Base-by-base conservation (phyloP, 805 yeast genomes). In the Myxozyma kluyveri region DNA sequence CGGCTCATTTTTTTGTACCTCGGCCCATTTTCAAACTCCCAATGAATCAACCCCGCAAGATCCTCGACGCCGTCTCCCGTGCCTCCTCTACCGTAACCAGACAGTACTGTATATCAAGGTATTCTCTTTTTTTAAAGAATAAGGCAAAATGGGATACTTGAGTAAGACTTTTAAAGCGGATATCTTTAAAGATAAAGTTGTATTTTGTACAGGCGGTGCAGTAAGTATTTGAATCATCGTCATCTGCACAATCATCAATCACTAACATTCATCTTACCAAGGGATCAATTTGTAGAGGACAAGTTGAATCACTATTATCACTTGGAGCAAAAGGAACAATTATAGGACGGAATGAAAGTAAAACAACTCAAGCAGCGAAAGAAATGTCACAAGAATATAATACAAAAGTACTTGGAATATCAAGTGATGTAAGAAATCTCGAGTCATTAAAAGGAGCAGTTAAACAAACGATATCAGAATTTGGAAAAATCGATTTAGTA, bases 131-230 rank as follows among this genome's bases (percentile, higher is more conserved):
- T n/a, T n/a, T n/a, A n/a, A n/a, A n/a, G n/a, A n/a, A n/a, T n/a
- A n/a, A n/a, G n/a, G n/a, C 33, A 14, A 29, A 14, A 29, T 29
- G 23, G 45, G 18, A 9, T 46, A 47, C 19, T 19, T 35, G 3
- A 36, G 38, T n/a, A 37, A 42, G 5, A 46, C 49, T 3, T 59
- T 52, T 42, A 82, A 83, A 58, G 80, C 83, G 0, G 85, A 78
- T 59, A 62, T 88, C 36, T 89, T 89, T 72, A 75, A 81, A 52
- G 95, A 86, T 12, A 89, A 89, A 67, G 96, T 88, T 2, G 93
- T 82, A 3, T 86, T 90, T 60, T 87, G 88, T 47, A 91, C 98
- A 0, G 98, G 98, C 4, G 97, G 97, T 12, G 93, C 97, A 1
- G 59, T 56, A 45, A 17, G 59, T 44, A 18, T 27, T 12, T 27